phyloP scores from a whole-genome alignment of 2,329 filamentous ascomycete genomes.

The Penicillium sp. region DNA sequence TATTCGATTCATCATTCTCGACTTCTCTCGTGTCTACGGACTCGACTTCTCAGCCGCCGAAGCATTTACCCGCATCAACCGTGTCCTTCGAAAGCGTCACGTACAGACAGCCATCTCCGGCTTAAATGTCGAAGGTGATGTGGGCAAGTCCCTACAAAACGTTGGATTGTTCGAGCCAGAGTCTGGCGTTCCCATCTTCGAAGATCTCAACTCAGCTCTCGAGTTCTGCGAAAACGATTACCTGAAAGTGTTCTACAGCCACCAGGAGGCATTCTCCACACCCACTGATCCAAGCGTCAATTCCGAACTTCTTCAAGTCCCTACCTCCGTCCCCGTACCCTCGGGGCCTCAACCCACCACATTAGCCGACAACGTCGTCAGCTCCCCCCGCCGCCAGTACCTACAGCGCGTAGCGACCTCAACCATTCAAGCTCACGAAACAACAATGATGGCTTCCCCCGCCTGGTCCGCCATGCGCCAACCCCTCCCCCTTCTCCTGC shows the following conservation, averaged over 20 bases:
- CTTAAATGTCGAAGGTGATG: slow-evolving; percentile 69
- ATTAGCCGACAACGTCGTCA: slow-evolving; percentile 56
- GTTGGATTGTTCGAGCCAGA: slow-evolving; percentile 77
- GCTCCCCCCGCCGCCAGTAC: slow-evolving; percentile 77
- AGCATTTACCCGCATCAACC: slow-evolving; percentile 88
- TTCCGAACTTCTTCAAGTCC: slow-evolving; percentile 25
- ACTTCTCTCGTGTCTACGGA: slow-evolving; percentile 84
- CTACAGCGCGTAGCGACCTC: slow-evolving; percentile 75
- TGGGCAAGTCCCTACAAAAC: slow-evolving; percentile 76
- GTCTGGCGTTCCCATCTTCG: slow-evolving; percentile 75
- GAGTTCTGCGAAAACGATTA: slow-evolving; percentile 95
- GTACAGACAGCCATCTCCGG: slow-evolving; percentile 82
- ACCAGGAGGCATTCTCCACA: slow-evolving; percentile 54
- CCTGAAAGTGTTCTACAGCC: slow-evolving; percentile 73
- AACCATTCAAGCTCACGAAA: slow-evolving; percentile 61
- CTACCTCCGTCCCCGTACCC: slow-evolving; percentile 23
- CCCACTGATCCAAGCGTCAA: slow-evolving; percentile 11
- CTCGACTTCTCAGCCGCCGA: slow-evolving; percentile 96
- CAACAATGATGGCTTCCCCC: slow-evolving; percentile 52
- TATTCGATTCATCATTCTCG: slow-evolving; percentile 85
- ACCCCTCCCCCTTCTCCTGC: slow-evolving; percentile 84
- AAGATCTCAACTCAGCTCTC: slow-evolving; percentile 86
- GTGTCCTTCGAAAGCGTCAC: slow-evolving; percentile 72
- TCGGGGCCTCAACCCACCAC: slow-evolving; percentile 13
- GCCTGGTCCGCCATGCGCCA: slow-evolving; percentile 87